phyloP scores from a whole-genome alignment of 148 eudicot species.

The Heliosperma pusillum region DNA sequence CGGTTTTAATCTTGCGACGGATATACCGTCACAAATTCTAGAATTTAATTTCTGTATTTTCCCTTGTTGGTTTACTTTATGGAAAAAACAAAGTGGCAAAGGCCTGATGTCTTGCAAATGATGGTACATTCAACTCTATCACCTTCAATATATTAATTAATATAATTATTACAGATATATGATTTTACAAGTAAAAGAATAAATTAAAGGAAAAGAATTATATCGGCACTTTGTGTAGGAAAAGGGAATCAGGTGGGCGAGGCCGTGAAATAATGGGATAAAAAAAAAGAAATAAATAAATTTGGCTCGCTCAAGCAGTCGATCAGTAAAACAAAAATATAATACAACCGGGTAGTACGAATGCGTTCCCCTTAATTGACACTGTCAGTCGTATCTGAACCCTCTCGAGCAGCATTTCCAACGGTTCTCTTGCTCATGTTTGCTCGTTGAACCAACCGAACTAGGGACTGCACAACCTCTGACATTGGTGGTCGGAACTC shows the following conservation, averaged over 20 bases:
- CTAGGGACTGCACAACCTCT: slow-evolving; percentile 90
- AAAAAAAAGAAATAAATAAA: slow-evolving; percentile 22
- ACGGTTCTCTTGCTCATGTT: slow-evolving; percentile 96
- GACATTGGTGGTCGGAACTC: slow-evolving; percentile 99
- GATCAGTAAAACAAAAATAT: slow-evolving; percentile 23
- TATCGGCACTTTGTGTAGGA: slow-evolving; percentile 4
- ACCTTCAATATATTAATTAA: slow-evolving; percentile 3
- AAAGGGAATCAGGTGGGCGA: background rate
- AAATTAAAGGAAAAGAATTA: background rate
- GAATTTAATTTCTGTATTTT: too few species aligned
- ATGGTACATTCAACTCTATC: background rate
- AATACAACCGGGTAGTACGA: slow-evolving; percentile 12
- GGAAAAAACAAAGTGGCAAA: too few species aligned
- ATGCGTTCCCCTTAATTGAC: slow-evolving; percentile 15
- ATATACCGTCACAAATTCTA: too few species aligned
- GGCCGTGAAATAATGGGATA: slow-evolving; percentile 1
- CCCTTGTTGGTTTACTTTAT: too few species aligned
- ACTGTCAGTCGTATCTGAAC: slow-evolving; percentile 34
- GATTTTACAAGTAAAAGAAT: slow-evolving; percentile 3
- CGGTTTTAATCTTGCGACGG: too few species aligned
- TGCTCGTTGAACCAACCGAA: slow-evolving; percentile 79
- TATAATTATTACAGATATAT: slow-evolving; percentile 1
- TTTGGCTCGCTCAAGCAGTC: slow-evolving; percentile 11
- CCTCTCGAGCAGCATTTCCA: slow-evolving; percentile 45
- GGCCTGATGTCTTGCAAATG: too few species aligned